Evolutionary conservation across 257 asterid species (phyloP).

Genomic region (Rauvolfia tetraphylla): DNA sequence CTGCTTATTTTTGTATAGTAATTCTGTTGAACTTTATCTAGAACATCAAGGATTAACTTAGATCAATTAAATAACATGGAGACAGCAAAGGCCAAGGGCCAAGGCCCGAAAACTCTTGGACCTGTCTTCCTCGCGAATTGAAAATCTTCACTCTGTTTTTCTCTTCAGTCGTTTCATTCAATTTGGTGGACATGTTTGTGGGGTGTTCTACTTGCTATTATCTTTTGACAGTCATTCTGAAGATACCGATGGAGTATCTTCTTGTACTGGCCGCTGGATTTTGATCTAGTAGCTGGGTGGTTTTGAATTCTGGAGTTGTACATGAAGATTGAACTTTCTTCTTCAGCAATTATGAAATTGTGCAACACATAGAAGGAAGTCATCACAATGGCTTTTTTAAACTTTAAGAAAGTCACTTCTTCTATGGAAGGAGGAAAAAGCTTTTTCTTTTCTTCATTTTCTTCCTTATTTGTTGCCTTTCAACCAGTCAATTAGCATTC

Average conservation of each 20-base stretch:
- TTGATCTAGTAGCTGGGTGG: background rate
- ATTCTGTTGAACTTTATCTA: background rate
- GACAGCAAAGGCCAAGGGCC: background rate
- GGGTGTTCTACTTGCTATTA: background rate
- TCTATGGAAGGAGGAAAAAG: background rate
- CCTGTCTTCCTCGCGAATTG: background rate
- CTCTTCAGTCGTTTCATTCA: background rate
- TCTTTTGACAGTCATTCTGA: background rate
- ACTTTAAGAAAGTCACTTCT: background rate
- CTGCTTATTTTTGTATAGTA: slow-evolving; percentile 11
- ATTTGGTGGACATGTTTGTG: background rate
- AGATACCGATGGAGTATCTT: background rate
- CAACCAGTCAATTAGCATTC: background rate
- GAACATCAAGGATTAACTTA: background rate
- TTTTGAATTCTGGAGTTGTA: background rate
- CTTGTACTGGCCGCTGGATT: background rate
- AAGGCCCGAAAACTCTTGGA: background rate
- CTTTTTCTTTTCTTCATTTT: background rate
- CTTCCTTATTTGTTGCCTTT: background rate
- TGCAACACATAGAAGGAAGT: background rate
- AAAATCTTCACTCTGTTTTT: background rate
- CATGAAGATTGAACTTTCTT: background rate
- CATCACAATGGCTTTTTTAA: background rate
- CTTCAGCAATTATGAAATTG: background rate
- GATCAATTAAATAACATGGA: background rate